Percentiles rank a stretch among this genome's conserved stretches.
Conservation (phyloP, 805 yeast genomes). For the Schizosaccharomyces cryophilus region DNA sequence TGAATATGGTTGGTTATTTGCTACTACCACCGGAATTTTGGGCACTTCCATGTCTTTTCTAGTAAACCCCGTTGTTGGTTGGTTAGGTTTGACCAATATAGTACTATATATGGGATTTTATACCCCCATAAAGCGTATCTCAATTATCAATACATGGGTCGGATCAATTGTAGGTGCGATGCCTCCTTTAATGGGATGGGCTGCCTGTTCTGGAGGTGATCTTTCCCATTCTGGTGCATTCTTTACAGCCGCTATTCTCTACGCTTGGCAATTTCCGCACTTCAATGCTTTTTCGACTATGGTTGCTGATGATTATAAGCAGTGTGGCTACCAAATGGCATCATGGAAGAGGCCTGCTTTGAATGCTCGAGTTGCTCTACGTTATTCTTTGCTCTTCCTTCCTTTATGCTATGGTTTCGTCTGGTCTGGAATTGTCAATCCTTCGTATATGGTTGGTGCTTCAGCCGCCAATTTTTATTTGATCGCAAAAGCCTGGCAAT, state of each 20-base stretch:
- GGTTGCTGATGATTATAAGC: slow-evolving; percentile 63
- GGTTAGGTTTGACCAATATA: slow-evolving; percentile 58
- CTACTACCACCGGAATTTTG: slow-evolving; percentile 41
- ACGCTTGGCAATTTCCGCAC: slow-evolving; percentile 98
- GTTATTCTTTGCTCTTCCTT: slow-evolving; percentile 81
- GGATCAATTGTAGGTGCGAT: slow-evolving; percentile 98
- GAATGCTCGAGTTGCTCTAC: slow-evolving; percentile 77
- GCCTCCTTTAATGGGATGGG: slow-evolving; percentile 99
- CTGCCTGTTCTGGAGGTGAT: slow-evolving; percentile 44
- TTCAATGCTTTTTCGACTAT: slow-evolving; percentile 79
- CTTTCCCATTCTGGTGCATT: slow-evolving; percentile 68
- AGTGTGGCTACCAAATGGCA: slow-evolving; percentile 94
- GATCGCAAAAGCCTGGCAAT: slow-evolving; percentile 48
- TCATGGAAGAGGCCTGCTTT: slow-evolving; percentile 77
- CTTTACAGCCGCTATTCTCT: slow-evolving; percentile 70
- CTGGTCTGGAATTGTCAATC: slow-evolving; percentile 61
- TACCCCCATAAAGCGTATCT: slow-evolving; percentile 66
- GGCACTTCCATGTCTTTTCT: slow-evolving; percentile 56
- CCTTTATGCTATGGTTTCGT: slow-evolving; percentile 71
- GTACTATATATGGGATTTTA: slow-evolving; percentile 70
- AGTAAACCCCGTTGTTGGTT: slow-evolving; percentile 65
- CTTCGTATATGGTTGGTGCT: slow-evolving; percentile 59
- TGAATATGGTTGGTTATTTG: slow-evolving; percentile 55
- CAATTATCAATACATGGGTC: slow-evolving; percentile 86
- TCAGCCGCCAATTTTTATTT: slow-evolving; percentile 69